A percentile compares a stretch with the other conserved stretches of the same genome.
Evolutionary conservation across 164 flowering plant genomes (phyloP).

Genomic region (Tetracentron sinense): DNA sequence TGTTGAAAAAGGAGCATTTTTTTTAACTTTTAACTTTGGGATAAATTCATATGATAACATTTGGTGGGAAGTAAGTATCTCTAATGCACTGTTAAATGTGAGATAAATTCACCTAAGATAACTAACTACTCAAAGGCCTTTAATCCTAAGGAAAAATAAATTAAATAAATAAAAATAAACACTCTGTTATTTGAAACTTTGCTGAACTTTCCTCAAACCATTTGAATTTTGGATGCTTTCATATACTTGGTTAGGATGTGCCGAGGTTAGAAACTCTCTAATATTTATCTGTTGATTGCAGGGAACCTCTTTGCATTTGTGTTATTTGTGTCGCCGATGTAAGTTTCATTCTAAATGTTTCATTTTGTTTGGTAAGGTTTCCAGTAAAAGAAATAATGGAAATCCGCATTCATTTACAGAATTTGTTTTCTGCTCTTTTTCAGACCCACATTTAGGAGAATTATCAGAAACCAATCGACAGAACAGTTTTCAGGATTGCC

Average conservation of each 20-base stretch:
- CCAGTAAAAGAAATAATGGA: not conserved
- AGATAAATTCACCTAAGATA: not conserved
- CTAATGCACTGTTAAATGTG: not conserved
- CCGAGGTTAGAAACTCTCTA: not conserved
- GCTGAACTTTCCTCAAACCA: not conserved
- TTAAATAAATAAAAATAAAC: too few species aligned
- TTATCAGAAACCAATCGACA: slow-evolving; percentile 45
- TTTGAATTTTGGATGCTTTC: not conserved
- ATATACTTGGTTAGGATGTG: not conserved
- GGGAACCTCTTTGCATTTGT: slow-evolving; percentile 90
- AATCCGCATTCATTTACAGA: not conserved
- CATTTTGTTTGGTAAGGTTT: not conserved
- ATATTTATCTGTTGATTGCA: slow-evolving; percentile 24
- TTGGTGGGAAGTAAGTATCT: not conserved
- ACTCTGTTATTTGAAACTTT: not conserved
- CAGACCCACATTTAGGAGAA: slow-evolving; percentile 61
- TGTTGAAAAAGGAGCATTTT: too few species aligned
- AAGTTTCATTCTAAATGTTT: slow-evolving; percentile 19
- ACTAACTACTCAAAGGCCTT: not conserved
- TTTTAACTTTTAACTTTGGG: too few species aligned
- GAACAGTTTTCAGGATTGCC: slow-evolving; percentile 62
- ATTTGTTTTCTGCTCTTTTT: not conserved
- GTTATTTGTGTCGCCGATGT: slow-evolving; percentile 74
- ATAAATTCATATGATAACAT: too few species aligned
- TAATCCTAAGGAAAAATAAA: too few species aligned